These are phyloP conservation scores for Nigrospora sphaerica DNA, from an alignment of 2,329 filamentous ascomycete species.

Conservation along the genomic window DNA sequence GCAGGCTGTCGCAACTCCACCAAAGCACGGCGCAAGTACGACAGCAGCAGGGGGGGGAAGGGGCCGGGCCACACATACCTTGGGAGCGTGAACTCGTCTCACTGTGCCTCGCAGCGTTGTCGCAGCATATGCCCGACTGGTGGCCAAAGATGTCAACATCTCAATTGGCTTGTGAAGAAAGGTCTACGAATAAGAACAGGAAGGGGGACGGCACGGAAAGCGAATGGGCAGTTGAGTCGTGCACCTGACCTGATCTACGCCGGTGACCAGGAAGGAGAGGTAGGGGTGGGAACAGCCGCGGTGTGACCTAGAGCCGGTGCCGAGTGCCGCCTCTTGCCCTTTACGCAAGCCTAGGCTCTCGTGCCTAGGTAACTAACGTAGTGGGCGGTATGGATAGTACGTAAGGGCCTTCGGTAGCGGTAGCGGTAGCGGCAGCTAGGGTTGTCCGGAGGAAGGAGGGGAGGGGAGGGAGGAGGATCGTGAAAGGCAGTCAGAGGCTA, in stretches of 20 bases:
- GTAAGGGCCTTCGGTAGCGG: too few species aligned
- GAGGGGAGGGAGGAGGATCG: too few species aligned
- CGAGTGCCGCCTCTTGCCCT: too few species aligned
- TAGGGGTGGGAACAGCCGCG: conserved; percentile 1
- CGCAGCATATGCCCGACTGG: conserved; percentile 22
- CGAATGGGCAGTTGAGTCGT: neutral
- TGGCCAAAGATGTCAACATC: conserved; percentile 24
- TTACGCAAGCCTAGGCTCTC: too few species aligned
- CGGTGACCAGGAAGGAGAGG: neutral
- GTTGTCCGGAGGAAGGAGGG: too few species aligned
- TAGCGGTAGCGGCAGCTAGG: too few species aligned
- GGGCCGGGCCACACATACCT: conserved; percentile 10
- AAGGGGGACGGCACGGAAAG: conserved; percentile 4
- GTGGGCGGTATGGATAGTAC: too few species aligned
- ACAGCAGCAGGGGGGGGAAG: neutral
- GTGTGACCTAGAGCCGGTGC: neutral
- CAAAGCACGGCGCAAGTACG: neutral
- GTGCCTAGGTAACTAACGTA: too few species aligned
- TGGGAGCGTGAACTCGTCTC: conserved; percentile 14
- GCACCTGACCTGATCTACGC: conserved; percentile 7
- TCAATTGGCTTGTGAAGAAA: conserved; percentile 10
- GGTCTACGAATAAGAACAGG: conserved; percentile 4
- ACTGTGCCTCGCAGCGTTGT: conserved; percentile 20
- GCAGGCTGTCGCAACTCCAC: too few species aligned
- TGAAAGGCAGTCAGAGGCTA: too few species aligned